Evolutionary conservation across 1,284 basidiomycete genomes (phyloP), one percentile per base, ranked within the genome.

Genomic region (Ganoderma multipileum): DNA sequence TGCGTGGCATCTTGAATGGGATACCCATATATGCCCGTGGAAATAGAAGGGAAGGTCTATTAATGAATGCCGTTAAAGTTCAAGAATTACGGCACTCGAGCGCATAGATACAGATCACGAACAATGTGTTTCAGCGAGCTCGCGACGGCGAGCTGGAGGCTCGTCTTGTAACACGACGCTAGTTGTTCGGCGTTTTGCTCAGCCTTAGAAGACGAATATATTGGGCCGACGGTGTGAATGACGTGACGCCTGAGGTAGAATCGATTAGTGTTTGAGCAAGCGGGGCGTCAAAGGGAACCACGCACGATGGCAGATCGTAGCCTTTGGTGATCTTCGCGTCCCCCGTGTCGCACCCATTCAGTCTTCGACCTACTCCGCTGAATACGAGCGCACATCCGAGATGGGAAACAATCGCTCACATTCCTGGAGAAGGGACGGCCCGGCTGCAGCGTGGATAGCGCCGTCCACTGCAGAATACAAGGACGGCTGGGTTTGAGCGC

Each of bases 201-300:
- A 2, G 76, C 79, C 1, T 85, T 77, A 1, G 73, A 71, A 0
- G 72, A 66, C 0, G 83, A 83, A 77, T 95, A 97, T 2, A 96
- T 80, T 0, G 96, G 96, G 12, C 97, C 97, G 30, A 98, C 96
- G 1, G 97, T 91, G 76, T 98, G 97, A 23, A 98, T 95, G 66
- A 98, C 84, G 71, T 91, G 85, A 67, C 87, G 89, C 23, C 92
- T 87, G 82, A 75, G 12, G 26, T 23, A 20, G 42, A 38, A 38
- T 18, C 50, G 52, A 6, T 33, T 61, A 20, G 28, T 23, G 30
- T 23, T 39, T n/a, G 0, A 8, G 30, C n/a, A 16, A 6, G 28
- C 30, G 18, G 36, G 33, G 52, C 26, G 39, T 41, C 30, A 38
- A 54, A 44, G 11, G 58, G 38, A 36, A 50, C 54, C 66, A 52